Evolutionary conservation across 2,329 filamentous ascomycete species (phyloP), one percentile per base, ranked within the genome.

Genomic region (Penicillium sp.): DNA sequence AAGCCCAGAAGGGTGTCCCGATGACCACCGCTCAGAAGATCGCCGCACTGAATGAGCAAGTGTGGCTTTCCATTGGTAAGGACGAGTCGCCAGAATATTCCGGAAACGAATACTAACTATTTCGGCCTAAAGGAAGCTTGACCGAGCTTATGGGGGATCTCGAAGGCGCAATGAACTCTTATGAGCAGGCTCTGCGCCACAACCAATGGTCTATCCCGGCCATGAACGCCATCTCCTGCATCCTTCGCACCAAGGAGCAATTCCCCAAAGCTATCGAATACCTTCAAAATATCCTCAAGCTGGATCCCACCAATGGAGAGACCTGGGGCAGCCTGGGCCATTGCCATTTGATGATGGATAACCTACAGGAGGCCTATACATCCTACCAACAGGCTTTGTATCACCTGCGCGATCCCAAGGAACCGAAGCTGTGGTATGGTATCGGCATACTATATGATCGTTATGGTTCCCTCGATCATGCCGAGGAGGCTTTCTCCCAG

Each of bases 341-440:
- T 70, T 97, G 93, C 74, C 95, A 92, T 68, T 78, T 98, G 24
- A 98, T 98, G 93, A 95, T 95, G 82, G 93, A 98, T 66, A 92
- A 96, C 64, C 75, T 97, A 29, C 93, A 97, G 72, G 90, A 97
- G 66, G 93, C 93, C 0, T 98, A 98, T 65, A 88, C 89, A 28
- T 91, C 93, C 1, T 98, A 98, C 68, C 93, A 98, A 69, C 89
- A 95, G 67, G 93, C 93, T 5, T 75, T 97, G 6, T 92, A 96
- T 55, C 92, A 97, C 70, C 78, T 98, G 35, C 83, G 87, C 42
- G 92, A 96, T 68, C 91, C 92, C 1, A 97, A 96, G 87, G 93
- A 98, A 65, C 93, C 93, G 3, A 95, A 95, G 73, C 79, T 98
- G 9, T 98, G 93, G 93, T 98, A 98, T 65, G 93, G 93, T 32